Conservation (phyloP, 169 alveolate genomes). For the Eimeria tenella region DNA sequence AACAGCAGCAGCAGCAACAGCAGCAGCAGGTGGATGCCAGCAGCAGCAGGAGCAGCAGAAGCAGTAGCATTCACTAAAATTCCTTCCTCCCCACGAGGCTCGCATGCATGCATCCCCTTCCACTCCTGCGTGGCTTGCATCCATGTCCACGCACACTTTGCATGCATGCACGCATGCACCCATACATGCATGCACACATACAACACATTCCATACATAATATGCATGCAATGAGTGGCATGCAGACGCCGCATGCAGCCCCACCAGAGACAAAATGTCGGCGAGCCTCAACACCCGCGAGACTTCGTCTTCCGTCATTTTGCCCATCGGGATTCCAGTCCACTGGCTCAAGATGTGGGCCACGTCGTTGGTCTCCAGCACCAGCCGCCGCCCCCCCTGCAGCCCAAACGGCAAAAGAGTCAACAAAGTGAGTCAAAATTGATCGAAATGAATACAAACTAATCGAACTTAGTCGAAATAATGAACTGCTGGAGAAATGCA, state of each 20-base stretch:
- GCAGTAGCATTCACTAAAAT: too few relatives aligned
- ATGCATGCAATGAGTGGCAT: too few relatives aligned
- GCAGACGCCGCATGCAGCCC: too few relatives aligned
- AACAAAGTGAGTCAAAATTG: not conserved
- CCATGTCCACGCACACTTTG: too few relatives aligned
- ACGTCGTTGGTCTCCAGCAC: slow-evolving; percentile 70
- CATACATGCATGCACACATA: too few relatives aligned
- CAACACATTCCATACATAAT: too few relatives aligned
- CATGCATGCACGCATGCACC: not conserved
- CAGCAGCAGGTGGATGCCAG: too few relatives aligned
- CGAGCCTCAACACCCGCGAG: slow-evolving; percentile 82
- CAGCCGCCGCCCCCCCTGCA: slow-evolving; percentile 84
- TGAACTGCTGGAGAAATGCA: not conserved
- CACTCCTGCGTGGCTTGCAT: too few relatives aligned
- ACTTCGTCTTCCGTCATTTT: slow-evolving; percentile 87
- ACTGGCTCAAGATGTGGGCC: slow-evolving; percentile 43
- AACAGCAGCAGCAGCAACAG: too few relatives aligned
- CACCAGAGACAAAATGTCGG: slow-evolving; percentile 49
- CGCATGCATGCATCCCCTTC: too few relatives aligned
- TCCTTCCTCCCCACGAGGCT: too few relatives aligned
- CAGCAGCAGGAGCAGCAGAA: too few relatives aligned
- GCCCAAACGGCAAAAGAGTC: not conserved
- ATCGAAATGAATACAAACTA: not conserved
- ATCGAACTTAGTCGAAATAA: not conserved
- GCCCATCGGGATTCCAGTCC: slow-evolving; percentile 90